Base-by-base conservation (phyloP, 129 eudicot species). In the Mikania micrantha region DNA sequence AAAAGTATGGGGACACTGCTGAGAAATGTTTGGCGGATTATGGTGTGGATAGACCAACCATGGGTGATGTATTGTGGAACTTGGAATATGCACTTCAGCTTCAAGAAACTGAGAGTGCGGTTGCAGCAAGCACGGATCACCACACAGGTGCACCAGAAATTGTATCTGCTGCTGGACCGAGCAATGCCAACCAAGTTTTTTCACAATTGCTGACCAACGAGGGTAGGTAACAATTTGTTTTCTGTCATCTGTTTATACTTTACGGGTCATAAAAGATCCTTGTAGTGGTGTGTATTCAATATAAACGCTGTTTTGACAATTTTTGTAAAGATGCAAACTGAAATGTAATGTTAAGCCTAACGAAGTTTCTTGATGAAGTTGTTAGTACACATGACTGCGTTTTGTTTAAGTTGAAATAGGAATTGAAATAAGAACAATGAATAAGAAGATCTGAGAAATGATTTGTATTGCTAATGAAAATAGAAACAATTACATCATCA, bases 21-120 rank as follows among this genome's bases (percentile, higher is more conserved):
- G 90, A 85, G 72, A 90, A 87, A 77, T 90, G 97, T 80, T 78
- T 90, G 77, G 87, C 87, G 17, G 95, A 90, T 38, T 87, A 83
- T 50, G 92, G 95, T 21, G 90, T 90, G 2, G 97, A 90, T 71
- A 87, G 97, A 68, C 97, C 97, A 3, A 80, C 87, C 2, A 90
- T 90, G 90, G 95, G 95, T 11, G 95, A 90, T 53, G 97, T 90
- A 13, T 64, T 90, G 71, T 90, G 97, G 97, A 90, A 87, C 54
- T 74, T 90, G 83, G 97, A 90, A 56, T 64, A 71, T 59, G 90
- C 92, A 36, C 86, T 87, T 71, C 95, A 85, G 80, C 84, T 90
- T 39, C 97, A 90, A 35, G 86, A 80, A 76, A 68, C 60, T 7
- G 71, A 59, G 56, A 61, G 73, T 22, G 79, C 39, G 66, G 28